Evolutionary conservation across 2,329 filamentous ascomycete species (phyloP).

Genomic region (Zasmidium angulare): DNA sequence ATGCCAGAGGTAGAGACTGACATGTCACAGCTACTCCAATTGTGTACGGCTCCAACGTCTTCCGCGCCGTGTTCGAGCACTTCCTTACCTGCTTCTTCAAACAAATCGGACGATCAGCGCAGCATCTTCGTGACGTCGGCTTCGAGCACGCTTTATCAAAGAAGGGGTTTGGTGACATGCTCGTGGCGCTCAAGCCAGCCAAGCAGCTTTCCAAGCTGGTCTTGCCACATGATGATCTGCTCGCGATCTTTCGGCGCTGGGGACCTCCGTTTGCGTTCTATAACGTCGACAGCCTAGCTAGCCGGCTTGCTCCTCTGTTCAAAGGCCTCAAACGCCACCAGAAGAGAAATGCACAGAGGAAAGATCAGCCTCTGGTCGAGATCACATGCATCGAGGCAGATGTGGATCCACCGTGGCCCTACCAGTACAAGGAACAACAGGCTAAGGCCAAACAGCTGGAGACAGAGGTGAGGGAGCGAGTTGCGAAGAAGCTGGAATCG

Average conservation of each 20-base stretch:
- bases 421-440: too few relatives aligned
- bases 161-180: not conserved
- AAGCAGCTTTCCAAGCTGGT: not conserved
- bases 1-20: not conserved
- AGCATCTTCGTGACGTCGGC: not conserved
- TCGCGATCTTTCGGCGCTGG: too few relatives aligned
- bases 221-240: not conserved
- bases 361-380: not conserved
- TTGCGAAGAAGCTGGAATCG: not conserved
- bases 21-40: not conserved
- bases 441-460: too few relatives aligned
- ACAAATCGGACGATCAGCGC: not conserved
- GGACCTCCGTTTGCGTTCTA: too few relatives aligned
- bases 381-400: not conserved
- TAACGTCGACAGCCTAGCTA: not conserved
- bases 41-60: not conserved
- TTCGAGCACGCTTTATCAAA: not conserved
- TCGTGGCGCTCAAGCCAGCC: not conserved
- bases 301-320: not conserved
- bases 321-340: not conserved
- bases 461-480: not conserved
- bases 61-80: not conserved
- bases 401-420: too few relatives aligned
- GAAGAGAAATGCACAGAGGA: not conserved
- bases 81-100: not conserved